A percentile compares a stretch with the other conserved stretches of the same genome.
phyloP scores from a whole-genome alignment of 768 basidiomycete species.

The Tubosaeta sp. region DNA sequence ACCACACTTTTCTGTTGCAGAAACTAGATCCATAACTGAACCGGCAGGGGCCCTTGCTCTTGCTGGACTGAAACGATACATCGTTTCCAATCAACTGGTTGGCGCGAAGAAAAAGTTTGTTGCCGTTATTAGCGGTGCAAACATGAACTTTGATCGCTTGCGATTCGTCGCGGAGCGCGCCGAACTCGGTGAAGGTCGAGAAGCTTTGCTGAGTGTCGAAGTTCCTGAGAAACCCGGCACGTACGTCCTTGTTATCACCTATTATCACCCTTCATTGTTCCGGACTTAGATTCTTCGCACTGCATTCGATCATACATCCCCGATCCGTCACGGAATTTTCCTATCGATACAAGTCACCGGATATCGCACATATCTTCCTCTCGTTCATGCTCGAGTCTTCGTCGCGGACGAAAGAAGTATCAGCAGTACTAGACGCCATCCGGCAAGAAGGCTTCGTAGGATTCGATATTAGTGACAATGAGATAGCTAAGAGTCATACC shows the following conservation, averaged over 20 bases:
- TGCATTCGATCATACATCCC: conserved; percentile 86
- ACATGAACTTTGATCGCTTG: conserved; percentile 97
- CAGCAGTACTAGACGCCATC: conserved; percentile 60
- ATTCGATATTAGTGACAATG: conserved; percentile 89
- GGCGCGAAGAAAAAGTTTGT: conserved; percentile 87
- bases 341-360: conserved; percentile 78
- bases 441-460: conserved; percentile 71
- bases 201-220: conserved; percentile 90
- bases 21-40: conserved; percentile 94
- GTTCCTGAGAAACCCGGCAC: conserved; percentile 92
- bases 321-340: conserved; percentile 94
- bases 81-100: conserved; percentile 73
- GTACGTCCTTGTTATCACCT: conserved; percentile 36
- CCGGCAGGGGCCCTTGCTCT: conserved; percentile 92
- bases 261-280: neutral
- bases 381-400: conserved; percentile 78
- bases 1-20: conserved; percentile 28
- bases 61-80: conserved; percentile 88
- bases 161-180: conserved; percentile 99
- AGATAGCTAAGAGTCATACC: conserved; percentile 91
- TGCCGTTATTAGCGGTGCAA: conserved; percentile 90
- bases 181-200: conserved; percentile 91
- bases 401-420: conserved; percentile 55
- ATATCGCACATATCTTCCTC: conserved; percentile 79
- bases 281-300: conserved; percentile 67